Base-by-base conservation (phyloP, 306 rosid genomes). In the Quercus berberidifolia region DNA sequence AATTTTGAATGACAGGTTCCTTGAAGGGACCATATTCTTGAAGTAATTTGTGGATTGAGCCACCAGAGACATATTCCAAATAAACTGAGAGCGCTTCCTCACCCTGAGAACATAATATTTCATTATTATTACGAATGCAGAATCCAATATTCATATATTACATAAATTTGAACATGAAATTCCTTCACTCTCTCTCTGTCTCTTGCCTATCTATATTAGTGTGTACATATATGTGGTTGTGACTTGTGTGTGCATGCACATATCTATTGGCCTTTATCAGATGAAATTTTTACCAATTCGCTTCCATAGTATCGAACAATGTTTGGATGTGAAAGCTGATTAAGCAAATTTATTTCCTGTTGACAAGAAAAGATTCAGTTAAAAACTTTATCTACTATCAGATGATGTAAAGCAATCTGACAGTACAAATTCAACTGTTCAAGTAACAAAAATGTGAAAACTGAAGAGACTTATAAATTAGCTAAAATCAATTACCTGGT, bases 301-400 rank as follows among this genome's bases (percentile, higher is more conserved):
- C 99, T 95, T 78, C 97, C 98, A 75, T 89, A 80, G 88, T 95
- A 95, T 79, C 89, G 97, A 79, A 95, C 99, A 70, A 95, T 91
- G 82, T 93, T 95, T 49, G 94, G 96, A 82, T 95, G 96, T 21
- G 96, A 88, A 54, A 95, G 91, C 79, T 90, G 90, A 78, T 88
- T 91, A 25, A 95, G 99, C 89, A 95, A 84, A 83, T 86, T 83
- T 91, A 93, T 95, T 89, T 95, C 99, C 99, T 95, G 96, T 68
- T 55, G 80, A 76, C 79, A 85, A 79, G 65, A 43, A 71, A 49
- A 78, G 59, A 64, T 30, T n/a, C 13, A 25, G 73, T 80, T 58
- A 78, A 19, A 64, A 76, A 33, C 46, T 57, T 80, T 55, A 62
- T 54, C 65, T 60, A 81, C 65, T 49, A 19, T 23, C 65, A 75